Base-by-base conservation (phyloP, 768 basidiomycete genomes). In the Hypholoma sublateritium region DNA sequence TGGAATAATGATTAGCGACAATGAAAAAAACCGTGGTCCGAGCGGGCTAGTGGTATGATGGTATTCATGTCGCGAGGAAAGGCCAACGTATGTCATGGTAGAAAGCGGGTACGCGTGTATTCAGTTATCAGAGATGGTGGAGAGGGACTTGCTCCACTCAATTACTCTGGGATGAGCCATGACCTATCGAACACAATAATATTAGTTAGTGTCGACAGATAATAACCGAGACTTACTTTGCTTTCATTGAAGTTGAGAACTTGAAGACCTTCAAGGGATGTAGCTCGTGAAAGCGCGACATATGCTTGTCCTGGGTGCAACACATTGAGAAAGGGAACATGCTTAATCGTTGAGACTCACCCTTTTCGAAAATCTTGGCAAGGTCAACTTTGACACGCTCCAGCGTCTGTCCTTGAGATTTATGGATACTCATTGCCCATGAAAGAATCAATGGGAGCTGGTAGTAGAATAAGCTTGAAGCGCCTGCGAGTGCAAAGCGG, bases 371-470 rank as follows among this genome's bases (percentile, higher is more conserved):
- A 4, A 98, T 90, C 67, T 86, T 89, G 28, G 86, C 86, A 35
- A 99, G 79, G 67, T 98, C 95, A 43, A 98, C 95, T 67, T 91
- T 96, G 63, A 98, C 95, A 45, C 93, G 85, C 22, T 95, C 90
- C 9, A 99, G 78, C 0, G 97, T 98, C 70, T 98, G 97, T 9
- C 97, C 97, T 70, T 99, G 97, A 11, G 91, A 91, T 69, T 99
- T 99, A 72, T 99, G 97, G 60, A 98, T 98, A 46, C 89, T 92
- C 93, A 98, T 96, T 0, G 96, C 95, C 96, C 95, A 98, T 0
- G 95, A 82, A 37, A 96, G 79, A 57, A 97, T 95, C 22, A 98
- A 69, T 0, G 93, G 93, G 1, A 96, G 70, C 92, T 95, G 62
- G 11, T 34, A 50, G 19, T 2, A 5, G 21, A 25, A 16, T 56